These are phyloP conservation scores for Lactarius psammicola DNA, from an alignment of 768 basidiomycete genomes.

Conservation along the genomic window DNA sequence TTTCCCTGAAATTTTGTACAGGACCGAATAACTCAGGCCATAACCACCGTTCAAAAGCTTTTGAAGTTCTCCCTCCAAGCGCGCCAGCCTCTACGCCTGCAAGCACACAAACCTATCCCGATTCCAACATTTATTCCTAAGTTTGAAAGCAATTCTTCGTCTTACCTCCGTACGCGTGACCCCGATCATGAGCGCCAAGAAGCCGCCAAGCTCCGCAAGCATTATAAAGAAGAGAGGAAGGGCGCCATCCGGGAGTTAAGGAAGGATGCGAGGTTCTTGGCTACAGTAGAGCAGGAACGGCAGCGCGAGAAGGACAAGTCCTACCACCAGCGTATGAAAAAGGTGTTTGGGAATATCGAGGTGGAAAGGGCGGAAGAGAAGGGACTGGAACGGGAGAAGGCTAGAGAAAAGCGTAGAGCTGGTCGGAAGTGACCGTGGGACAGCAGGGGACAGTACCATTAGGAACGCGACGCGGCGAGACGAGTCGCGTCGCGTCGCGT, in stretches of 20 bases:
- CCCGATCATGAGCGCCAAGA: conserved; percentile 92
- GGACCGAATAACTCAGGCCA: conserved; percentile 16
- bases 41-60: conserved; percentile 44
- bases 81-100: conserved; percentile 77
- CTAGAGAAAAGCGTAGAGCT: conserved; percentile 69
- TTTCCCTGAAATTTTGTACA: conserved; percentile 5
- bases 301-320: conserved; percentile 79
- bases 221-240: conserved; percentile 95
- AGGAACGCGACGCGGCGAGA: conserved; percentile 5
- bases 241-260: conserved; percentile 95
- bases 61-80: conserved; percentile 71
- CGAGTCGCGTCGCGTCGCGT: conserved; percentile 5
- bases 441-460: background rate
- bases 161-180: conserved; percentile 76
- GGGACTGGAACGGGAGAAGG: conserved; percentile 81
- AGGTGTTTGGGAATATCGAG: conserved; percentile 72
- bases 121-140: conserved; percentile 93
- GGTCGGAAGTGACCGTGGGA: conserved; percentile 57
- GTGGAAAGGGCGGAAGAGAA: conserved; percentile 95
- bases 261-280: conserved; percentile 93
- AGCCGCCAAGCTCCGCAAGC: conserved; percentile 75
- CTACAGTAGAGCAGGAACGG: conserved; percentile 79
- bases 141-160: conserved; percentile 77
- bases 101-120: conserved; percentile 94
- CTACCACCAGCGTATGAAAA: conserved; percentile 83